Evolutionary conservation across 2,329 filamentous ascomycete species (phyloP).

Genomic region (Nemania diffusa): DNA sequence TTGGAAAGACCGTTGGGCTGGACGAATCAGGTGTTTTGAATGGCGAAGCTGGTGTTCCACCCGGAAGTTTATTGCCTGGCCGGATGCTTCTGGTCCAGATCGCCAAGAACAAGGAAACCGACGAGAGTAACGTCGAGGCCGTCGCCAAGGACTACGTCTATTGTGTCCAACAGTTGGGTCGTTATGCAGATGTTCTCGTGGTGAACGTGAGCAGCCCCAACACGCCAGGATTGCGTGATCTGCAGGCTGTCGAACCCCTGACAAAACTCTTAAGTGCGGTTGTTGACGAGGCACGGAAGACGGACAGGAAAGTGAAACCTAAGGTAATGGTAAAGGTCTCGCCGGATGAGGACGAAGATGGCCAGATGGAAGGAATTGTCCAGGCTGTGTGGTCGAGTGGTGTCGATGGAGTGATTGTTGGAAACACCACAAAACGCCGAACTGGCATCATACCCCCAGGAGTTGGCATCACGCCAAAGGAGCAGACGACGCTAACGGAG

Average conservation of each 20-base stretch:
- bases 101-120: slow-evolving; percentile 95
- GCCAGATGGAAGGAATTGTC: slow-evolving; percentile 88
- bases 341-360: slow-evolving; percentile 88
- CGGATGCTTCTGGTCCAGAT: slow-evolving; percentile 89
- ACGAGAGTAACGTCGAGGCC: slow-evolving; percentile 84
- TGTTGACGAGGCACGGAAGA: slow-evolving; percentile 77
- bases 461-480: slow-evolving; percentile 70
- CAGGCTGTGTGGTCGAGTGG: slow-evolving; percentile 84
- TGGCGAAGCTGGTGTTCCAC: slow-evolving; percentile 79
- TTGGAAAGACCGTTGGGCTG: slow-evolving; percentile 76
- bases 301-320: slow-evolving; percentile 77
- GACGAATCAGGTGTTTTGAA: slow-evolving; percentile 79
- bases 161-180: slow-evolving; percentile 83
- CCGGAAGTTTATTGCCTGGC: slow-evolving; percentile 81
- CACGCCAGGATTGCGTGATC: slow-evolving; percentile 86
- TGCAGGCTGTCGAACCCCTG: slow-evolving; percentile 86
- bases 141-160: slow-evolving; percentile 87
- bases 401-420: slow-evolving; percentile 95
- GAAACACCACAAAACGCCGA: slow-evolving; percentile 92
- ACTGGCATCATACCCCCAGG: slow-evolving; percentile 75
- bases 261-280: slow-evolving; percentile 84
- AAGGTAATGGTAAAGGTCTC: slow-evolving; percentile 98
- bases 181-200: slow-evolving; percentile 94
- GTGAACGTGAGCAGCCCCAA: slow-evolving; percentile 98
- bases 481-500: slow-evolving; percentile 76